These are phyloP conservation scores for Reticulomyxa filosa DNA, from an alignment of 78 protist genomes.

Conservation along the genomic window DNA sequence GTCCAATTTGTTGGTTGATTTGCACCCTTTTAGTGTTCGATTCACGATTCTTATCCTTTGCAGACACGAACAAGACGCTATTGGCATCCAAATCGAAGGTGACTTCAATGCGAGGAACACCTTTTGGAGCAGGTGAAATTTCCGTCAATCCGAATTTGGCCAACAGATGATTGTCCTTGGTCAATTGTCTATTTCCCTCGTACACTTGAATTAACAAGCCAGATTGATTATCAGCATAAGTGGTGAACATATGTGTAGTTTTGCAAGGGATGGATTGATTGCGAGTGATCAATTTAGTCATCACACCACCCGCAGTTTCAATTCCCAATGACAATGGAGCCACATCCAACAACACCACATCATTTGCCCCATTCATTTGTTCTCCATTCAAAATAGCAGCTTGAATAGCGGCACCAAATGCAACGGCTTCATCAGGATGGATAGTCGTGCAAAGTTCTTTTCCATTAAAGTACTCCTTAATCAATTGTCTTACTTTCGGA, in stretches of 20 bases:
- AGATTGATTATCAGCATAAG: conserved; percentile 81
- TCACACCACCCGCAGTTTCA: conserved; percentile 93
- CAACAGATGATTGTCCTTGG: conserved; percentile 77
- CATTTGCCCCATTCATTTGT: conserved; percentile 6
- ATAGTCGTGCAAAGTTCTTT: conserved; percentile 41
- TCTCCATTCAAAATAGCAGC: conserved; percentile 77
- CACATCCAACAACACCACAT: conserved; percentile 79
- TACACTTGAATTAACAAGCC: conserved; percentile 65
- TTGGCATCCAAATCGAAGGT: conserved; percentile 85
- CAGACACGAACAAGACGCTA: conserved; percentile 80
- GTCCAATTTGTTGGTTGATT: conserved; percentile 86
- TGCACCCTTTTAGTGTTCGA: conserved; percentile 49
- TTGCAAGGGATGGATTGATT: conserved; percentile 84
- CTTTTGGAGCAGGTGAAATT: conserved; percentile 92
- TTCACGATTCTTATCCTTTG: conserved; percentile 70
- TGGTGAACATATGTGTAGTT: conserved; percentile 74
- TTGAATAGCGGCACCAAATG: conserved; percentile 99
- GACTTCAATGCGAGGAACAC: conserved; percentile 90
- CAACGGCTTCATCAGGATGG: conserved; percentile 97
- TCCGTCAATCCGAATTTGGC: conserved; percentile 80
- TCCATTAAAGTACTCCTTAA: conserved; percentile 68
- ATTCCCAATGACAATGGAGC: conserved; percentile 91
- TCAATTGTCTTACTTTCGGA: conserved; percentile 60
- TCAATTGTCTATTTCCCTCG: conserved; percentile 88
- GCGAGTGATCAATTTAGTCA: conserved; percentile 79